These are phyloP conservation scores for Lithocarpus polystachyus DNA, from an alignment of 306 rosid species.

Conservation along the genomic window DNA sequence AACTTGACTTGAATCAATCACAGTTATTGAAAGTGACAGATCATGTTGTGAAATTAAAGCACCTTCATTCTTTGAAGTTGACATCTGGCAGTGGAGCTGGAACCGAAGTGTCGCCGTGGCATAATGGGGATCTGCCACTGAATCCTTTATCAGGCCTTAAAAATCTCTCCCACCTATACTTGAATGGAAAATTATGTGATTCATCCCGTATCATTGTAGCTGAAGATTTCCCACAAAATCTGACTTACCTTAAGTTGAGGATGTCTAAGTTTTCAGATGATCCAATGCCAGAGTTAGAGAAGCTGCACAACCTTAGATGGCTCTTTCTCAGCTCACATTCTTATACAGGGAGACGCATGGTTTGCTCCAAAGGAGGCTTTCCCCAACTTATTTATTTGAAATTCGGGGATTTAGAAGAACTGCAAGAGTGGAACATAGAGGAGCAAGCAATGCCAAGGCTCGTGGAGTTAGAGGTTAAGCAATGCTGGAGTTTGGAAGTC, in stretches of 20 bases:
- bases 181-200: not conserved
- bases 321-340: not conserved
- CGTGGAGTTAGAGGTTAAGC: not conserved
- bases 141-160: not conserved
- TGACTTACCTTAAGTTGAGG: slow-evolving; percentile 9
- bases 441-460: not conserved
- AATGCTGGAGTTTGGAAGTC: not conserved
- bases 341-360: not conserved
- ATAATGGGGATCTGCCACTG: not conserved
- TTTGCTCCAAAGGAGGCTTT: not conserved
- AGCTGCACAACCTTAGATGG: not conserved
- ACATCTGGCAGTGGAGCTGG: not conserved
- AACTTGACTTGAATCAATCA: not conserved
- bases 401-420: no score
- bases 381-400: not conserved
- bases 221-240: not conserved
- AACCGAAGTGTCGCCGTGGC: no score
- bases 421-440: no score
- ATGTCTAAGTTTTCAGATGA: not conserved
- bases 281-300: slow-evolving; percentile 4
- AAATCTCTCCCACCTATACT: not conserved
- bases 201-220: no score
- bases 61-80: slow-evolving; percentile 13
- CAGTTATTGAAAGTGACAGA: slow-evolving; percentile 3
- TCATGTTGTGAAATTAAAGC: not conserved